phyloP scores from a whole-genome alignment of 2,329 filamentous ascomycete genomes.

The Tolypocladium paradoxum region DNA sequence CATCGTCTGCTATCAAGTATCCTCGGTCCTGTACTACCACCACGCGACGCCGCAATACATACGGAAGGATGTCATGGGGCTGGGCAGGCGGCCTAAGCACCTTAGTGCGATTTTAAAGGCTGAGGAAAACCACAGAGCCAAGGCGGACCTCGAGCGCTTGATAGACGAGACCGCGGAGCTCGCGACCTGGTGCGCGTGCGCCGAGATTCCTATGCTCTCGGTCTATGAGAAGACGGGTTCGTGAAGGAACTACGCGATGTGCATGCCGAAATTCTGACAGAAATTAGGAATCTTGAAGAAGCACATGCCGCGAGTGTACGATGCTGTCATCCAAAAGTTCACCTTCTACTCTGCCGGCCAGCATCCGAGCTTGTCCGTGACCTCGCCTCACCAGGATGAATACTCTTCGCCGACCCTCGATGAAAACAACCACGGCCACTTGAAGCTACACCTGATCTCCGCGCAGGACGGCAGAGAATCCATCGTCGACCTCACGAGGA shows the following conservation, averaged over 20 bases:
- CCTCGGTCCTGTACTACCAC: slow-evolving; percentile 84
- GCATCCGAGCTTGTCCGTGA: slow-evolving; percentile 56
- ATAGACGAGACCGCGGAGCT: slow-evolving; percentile 89
- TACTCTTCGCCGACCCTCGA: slow-evolving; percentile 15
- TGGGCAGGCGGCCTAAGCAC: slow-evolving; percentile 71
- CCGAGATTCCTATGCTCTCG: slow-evolving; percentile 77
- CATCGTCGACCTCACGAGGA: slow-evolving; percentile 89
- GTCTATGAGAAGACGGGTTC: slow-evolving; percentile 85
- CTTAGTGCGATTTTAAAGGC: slow-evolving; percentile 76
- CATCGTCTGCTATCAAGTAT: slow-evolving; percentile 63
- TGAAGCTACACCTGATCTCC: slow-evolving; percentile 68
- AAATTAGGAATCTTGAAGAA: slow-evolving; percentile 73
- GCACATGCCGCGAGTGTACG: slow-evolving; percentile 76
- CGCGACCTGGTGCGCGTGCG: slow-evolving; percentile 84
- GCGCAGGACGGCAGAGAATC: slow-evolving; percentile 85
- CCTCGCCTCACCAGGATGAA: slow-evolving; percentile 31
- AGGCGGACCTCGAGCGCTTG: slow-evolving; percentile 68
- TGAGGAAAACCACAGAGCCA: slow-evolving; percentile 56
- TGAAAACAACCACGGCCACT: slow-evolving; percentile 25
- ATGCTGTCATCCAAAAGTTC: slow-evolving; percentile 67
- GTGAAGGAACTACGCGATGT: slow-evolving; percentile 16
- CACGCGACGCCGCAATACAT: slow-evolving; percentile 92
- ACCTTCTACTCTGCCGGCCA: slow-evolving; percentile 75
- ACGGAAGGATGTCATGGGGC: slow-evolving; percentile 66
- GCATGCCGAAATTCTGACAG: slow-evolving; percentile 7